Evolutionary conservation across 129 eudicot genomes (phyloP).

Genomic region (Smallanthus sonchifolius): DNA sequence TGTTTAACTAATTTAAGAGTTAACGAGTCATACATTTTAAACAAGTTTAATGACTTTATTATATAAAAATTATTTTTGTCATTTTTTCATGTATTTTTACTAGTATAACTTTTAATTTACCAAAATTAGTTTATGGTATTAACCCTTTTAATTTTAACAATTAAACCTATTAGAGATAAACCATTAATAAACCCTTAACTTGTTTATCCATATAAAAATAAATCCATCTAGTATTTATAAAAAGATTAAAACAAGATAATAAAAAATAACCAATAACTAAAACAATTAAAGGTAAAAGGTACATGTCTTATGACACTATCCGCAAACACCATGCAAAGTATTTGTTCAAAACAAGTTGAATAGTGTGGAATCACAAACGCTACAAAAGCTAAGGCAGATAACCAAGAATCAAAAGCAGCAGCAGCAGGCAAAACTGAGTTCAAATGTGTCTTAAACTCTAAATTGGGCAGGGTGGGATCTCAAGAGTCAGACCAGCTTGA

Average conservation of each 20-base stretch:
- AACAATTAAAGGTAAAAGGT: neutral
- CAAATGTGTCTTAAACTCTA: slow-evolving; percentile 29
- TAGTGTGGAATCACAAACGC: slow-evolving; percentile 24
- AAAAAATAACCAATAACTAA: neutral
- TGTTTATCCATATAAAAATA: neutral
- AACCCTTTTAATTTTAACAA: too few relatives aligned
- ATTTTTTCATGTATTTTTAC: too few relatives aligned
- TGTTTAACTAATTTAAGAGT: too few relatives aligned
- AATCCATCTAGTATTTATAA: neutral
- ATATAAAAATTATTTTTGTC: too few relatives aligned
- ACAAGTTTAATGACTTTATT: too few relatives aligned
- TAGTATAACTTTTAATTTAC: too few relatives aligned
- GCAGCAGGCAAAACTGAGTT: slow-evolving; percentile 35
- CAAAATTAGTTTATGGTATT: too few relatives aligned
- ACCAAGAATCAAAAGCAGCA: slow-evolving; percentile 3
- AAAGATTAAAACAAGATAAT: neutral
- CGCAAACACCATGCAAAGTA: slow-evolving; percentile 22
- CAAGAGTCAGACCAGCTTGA: slow-evolving; percentile 90
- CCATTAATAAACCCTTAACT: too few relatives aligned
- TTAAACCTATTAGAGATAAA: too few relatives aligned
- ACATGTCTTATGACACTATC: slow-evolving; percentile 19
- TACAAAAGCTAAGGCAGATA: slow-evolving; percentile 22
- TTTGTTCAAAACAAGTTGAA: neutral
- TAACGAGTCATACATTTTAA: too few relatives aligned
- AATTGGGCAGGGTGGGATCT: slow-evolving; percentile 86